Evolutionary conservation across 139 green algal species (phyloP).

Genomic region (Chlorella sp.): DNA sequence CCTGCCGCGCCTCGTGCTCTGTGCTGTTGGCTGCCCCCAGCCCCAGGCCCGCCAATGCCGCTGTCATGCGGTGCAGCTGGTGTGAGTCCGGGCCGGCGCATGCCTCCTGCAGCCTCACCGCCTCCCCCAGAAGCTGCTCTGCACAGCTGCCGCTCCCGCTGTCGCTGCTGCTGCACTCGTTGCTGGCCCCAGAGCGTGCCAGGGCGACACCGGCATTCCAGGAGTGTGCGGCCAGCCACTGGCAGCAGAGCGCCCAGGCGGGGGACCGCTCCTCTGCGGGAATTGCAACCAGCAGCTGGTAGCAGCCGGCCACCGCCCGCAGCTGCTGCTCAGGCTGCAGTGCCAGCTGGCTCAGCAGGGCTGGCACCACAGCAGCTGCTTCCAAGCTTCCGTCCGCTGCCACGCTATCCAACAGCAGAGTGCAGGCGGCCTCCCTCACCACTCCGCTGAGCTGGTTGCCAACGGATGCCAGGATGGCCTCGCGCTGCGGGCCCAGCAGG

Average conservation of each 20-base stretch:
- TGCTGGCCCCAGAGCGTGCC: not conserved
- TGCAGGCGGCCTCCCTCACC: not conserved
- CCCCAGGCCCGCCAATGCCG: not conserved
- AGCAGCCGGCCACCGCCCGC: not conserved
- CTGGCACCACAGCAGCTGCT: not conserved
- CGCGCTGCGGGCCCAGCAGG: not conserved
- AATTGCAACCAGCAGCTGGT: not conserved
- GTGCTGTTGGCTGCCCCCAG: not conserved
- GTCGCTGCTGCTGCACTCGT: too few species aligned
- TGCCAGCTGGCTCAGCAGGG: not conserved
- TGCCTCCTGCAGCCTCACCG: slow-evolving; percentile 11
- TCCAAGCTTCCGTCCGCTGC: not conserved
- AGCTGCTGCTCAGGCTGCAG: not conserved
- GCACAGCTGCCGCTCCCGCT: not conserved
- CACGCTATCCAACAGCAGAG: slow-evolving; percentile 12
- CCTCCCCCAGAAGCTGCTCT: not conserved
- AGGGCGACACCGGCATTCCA: slow-evolving; percentile 12
- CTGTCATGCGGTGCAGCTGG: slow-evolving; percentile 10
- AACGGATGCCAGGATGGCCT: not conserved
- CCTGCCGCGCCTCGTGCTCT: not conserved
- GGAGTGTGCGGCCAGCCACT: slow-evolving; percentile 8
- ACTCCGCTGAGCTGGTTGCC: not conserved
- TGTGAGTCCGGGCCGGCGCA: not conserved
- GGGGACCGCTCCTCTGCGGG: not conserved
- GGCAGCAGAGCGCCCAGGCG: not conserved